Evolutionary conservation across 1,284 basidiomycete genomes (phyloP), one percentile per base, ranked within the genome.

Genomic region (Rugosomyces carneus): DNA sequence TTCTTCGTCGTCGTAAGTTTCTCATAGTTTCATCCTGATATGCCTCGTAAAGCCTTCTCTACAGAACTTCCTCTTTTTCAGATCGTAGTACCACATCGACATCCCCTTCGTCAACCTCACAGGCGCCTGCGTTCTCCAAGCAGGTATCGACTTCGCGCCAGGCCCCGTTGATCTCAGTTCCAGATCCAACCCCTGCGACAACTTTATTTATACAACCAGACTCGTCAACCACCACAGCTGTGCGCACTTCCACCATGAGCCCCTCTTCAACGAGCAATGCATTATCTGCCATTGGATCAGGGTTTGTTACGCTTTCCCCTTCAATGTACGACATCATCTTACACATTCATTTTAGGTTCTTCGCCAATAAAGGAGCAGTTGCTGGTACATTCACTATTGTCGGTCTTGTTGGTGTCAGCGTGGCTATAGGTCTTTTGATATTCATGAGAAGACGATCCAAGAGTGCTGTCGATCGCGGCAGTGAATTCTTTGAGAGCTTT

Each of bases 351-450:
- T 35, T 18, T 3, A 76, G 74, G 24, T 77, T 78, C 56, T 73
- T 69, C 62, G 57, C 65, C 27, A 70, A 73, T 45, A 73, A 69
- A 52, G 66, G 61, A 20, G 71, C 70, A 7, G 72, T 78, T 9
- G 73, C 69, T 0, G 72, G 72, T 26, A 71, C 68, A 0, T 78
- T 78, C 40, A 64, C 68, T 23, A 60, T 69, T 8, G 56, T 70
- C 9, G 56, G 59, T 36, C 47, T 71, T 42, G 52, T 64, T 21
- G 40, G 56, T 11, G 35, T 65, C 35, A 62, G 57, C 3, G 39
- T 59, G 10, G 20, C 60, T 19, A 55, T 55, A 16, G 49, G 57
- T 20, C 44, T 59, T 9, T 24, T 61, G 18, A 45, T 66, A 29
- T 48, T 56, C 24, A 49, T 59, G 20, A 66, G 55, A 40, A 63